phyloP scores from a whole-genome alignment of 1,139 yeast genomes.

The Saccharomycopsis hybrid region DNA sequence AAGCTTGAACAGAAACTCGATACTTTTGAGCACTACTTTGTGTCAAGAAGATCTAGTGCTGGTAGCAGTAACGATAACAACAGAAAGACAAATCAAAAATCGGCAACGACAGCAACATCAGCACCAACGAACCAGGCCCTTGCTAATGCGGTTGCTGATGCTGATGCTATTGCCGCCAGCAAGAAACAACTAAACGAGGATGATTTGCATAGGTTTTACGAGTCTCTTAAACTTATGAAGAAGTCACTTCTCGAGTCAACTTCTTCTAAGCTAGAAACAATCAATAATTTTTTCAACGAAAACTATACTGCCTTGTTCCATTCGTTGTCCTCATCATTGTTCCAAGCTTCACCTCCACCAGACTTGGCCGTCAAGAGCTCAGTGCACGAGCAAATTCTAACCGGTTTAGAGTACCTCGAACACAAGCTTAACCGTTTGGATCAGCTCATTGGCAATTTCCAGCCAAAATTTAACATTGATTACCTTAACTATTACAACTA shows the following conservation, averaged over 20 bases:
- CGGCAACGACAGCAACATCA: not conserved
- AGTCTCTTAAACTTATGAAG: conserved; percentile 17
- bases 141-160: not conserved
- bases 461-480: conserved; percentile 33
- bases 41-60: not conserved
- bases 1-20: conserved; percentile 45
- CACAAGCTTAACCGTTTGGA: conserved; percentile 49
- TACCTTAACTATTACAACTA: conserved; percentile 51
- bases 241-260: conserved; percentile 14
- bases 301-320: conserved; percentile 13
- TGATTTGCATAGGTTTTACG: conserved; percentile 15
- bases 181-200: conserved; percentile 3
- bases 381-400: conserved; percentile 38
- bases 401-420: conserved; percentile 51
- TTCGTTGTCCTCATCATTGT: not conserved
- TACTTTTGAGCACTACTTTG: conserved; percentile 44
- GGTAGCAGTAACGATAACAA: not conserved
- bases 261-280: conserved; percentile 14
- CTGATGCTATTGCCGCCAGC: not conserved
- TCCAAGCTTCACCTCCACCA: conserved; percentile 17
- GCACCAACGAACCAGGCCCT: not conserved
- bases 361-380: conserved; percentile 21
- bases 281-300: conserved; percentile 15
- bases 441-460: conserved; percentile 35
- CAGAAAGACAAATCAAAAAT: not conserved